Evolutionary conservation across 1,284 basidiomycete genomes (phyloP).

Genomic region (Takashimella koratensis): DNA sequence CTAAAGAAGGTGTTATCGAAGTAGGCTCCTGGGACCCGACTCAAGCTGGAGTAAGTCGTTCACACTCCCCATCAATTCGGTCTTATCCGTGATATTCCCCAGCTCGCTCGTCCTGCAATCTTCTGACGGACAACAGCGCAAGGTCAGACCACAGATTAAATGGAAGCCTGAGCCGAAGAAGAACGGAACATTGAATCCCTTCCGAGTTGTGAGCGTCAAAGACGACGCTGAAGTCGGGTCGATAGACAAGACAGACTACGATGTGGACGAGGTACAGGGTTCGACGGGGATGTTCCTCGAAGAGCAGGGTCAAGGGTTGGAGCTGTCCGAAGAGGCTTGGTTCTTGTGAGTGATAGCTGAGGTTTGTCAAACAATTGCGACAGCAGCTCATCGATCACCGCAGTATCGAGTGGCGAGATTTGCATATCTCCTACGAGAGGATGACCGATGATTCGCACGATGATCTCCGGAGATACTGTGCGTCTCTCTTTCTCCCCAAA

Average conservation of each 20-base stretch:
- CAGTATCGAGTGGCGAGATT: slow-evolving; percentile 12
- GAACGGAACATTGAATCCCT: slow-evolving; percentile 17
- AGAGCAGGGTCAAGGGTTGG: slow-evolving; percentile 21
- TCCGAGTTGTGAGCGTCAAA: slow-evolving; percentile 17
- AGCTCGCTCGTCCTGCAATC: background rate
- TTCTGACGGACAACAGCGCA: slow-evolving; percentile 5
- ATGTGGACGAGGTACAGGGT: slow-evolving; percentile 9
- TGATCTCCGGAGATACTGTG: slow-evolving; percentile 25
- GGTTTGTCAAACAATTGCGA: too few relatives aligned
- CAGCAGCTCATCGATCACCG: too few relatives aligned
- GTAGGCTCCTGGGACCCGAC: slow-evolving; percentile 37
- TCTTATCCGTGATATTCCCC: background rate
- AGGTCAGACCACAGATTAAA: slow-evolving; percentile 19
- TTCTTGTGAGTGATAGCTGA: slow-evolving; percentile 19
- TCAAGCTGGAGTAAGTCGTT: slow-evolving; percentile 26
- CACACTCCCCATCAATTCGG: background rate
- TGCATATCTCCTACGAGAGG: slow-evolving; percentile 23
- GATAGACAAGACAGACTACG: slow-evolving; percentile 25
- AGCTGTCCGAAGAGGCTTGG: slow-evolving; percentile 25
- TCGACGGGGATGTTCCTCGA: slow-evolving; percentile 13
- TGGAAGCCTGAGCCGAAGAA: slow-evolving; percentile 32
- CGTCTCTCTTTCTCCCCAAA: background rate
- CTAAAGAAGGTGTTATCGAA: slow-evolving; percentile 28
- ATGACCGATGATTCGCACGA: slow-evolving; percentile 28
- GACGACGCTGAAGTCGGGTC: slow-evolving; percentile 16